Evolutionary conservation across 139 green algal genomes (phyloP).

Genomic region (Raphidocelis subcapitata): DNA sequence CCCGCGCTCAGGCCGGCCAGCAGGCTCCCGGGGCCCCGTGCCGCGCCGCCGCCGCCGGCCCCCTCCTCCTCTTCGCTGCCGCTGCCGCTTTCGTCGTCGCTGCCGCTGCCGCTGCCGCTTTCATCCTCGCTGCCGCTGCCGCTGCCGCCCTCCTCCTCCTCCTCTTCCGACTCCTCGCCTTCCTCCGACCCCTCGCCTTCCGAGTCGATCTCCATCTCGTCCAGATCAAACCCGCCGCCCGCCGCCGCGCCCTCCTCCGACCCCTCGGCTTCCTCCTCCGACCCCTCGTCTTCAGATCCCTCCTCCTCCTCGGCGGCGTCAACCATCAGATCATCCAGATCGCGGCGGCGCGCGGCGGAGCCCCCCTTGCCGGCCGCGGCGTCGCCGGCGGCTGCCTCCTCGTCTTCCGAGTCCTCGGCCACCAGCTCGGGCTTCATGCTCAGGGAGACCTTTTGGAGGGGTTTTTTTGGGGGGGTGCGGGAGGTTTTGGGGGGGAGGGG

Average conservation of each 20-base stretch:
- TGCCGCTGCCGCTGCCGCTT: too few relatives aligned
- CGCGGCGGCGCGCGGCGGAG: background rate
- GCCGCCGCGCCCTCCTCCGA: slow-evolving; percentile 33
- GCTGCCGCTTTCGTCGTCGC: too few relatives aligned
- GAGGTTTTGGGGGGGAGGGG: too few relatives aligned
- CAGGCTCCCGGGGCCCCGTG: too few relatives aligned
- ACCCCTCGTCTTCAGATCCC: slow-evolving; percentile 31
- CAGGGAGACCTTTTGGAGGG: slow-evolving; percentile 61
- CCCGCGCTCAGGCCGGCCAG: too few relatives aligned
- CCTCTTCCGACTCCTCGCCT: slow-evolving; percentile 29
- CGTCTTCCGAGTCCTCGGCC: slow-evolving; percentile 2
- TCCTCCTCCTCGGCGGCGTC: background rate
- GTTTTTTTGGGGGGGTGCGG: too few relatives aligned
- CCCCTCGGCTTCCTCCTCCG: slow-evolving; percentile 36
- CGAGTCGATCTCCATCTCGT: slow-evolving; percentile 29
- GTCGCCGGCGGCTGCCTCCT: background rate
- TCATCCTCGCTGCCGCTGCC: too few relatives aligned
- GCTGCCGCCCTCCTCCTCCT: too few relatives aligned
- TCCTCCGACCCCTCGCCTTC: too few relatives aligned
- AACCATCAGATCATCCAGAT: background rate
- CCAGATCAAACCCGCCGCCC: slow-evolving; percentile 18
- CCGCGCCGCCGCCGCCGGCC: too few relatives aligned
- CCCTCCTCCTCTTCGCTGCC: slow-evolving; percentile 32
- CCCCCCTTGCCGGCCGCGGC: too few relatives aligned
- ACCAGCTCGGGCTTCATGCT: slow-evolving; percentile 69